Conservation (phyloP, 208 protist species). For the Trypanosoma platydactyli region DNA sequence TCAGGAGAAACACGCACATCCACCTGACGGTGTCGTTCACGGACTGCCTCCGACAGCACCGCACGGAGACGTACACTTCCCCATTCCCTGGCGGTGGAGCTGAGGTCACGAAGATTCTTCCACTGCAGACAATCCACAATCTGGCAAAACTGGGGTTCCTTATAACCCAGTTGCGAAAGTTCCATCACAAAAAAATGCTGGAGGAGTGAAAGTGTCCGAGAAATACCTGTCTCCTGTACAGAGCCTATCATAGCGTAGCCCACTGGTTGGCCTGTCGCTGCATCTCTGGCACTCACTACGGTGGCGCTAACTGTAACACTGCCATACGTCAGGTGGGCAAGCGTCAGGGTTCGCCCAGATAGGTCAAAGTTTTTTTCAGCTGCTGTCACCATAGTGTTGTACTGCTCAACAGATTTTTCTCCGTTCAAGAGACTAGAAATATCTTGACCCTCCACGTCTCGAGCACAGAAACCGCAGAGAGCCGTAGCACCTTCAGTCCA, state of each 20-base stretch:
- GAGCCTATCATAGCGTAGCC: constrained; percentile 60
- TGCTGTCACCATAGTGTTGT: constrained; percentile 54
- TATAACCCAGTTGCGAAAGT: constrained; percentile 35
- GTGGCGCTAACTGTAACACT: constrained; percentile 48
- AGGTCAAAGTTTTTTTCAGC: constrained; percentile 52
- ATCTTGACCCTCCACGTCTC: constrained; percentile 58
- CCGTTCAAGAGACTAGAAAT: constrained; percentile 62
- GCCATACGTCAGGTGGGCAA: constrained; percentile 57
- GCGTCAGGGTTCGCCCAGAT: constrained; percentile 37
- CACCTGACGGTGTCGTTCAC: constrained; percentile 40
- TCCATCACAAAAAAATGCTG: constrained; percentile 59
- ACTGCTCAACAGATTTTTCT: constrained; percentile 56
- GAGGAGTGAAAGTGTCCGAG: constrained; percentile 46
- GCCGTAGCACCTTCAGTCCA: constrained; percentile 55
- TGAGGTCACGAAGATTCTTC: constrained; percentile 60
- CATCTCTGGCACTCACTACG: constrained; percentile 39
- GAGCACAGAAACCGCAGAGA: constrained; percentile 47
- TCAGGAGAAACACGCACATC: constrained; percentile 58
- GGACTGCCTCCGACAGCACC: constrained; percentile 56
- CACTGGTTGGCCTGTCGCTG: constrained; percentile 36
- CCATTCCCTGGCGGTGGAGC: constrained; percentile 45
- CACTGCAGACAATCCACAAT: constrained; percentile 58
- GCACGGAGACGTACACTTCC: constrained; percentile 41
- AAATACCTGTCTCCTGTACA: constrained; percentile 48
- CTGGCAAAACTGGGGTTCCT: constrained; percentile 41